Base-by-base conservation (phyloP, 2,329 filamentous ascomycete species). In the Intubia oerlemansii region DNA sequence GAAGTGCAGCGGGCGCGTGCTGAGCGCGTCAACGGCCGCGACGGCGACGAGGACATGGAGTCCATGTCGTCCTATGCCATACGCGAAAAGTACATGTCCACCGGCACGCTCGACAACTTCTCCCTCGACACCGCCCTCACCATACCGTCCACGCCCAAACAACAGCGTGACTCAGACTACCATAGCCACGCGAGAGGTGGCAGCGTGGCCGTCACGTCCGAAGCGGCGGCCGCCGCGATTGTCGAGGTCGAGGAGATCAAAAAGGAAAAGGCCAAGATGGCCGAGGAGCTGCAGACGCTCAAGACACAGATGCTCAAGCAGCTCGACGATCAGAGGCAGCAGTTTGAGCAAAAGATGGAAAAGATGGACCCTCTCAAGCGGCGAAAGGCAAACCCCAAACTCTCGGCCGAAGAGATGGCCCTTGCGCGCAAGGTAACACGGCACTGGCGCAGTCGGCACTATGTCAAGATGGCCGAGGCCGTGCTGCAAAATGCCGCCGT, bases 1-100 rank as follows among this genome's bases (percentile, higher is more conserved):
- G 85, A 95, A 42, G 74, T 98, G 17, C 85, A 93, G 48, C 71
- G 73, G 38, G 81, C 80, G 6, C 67, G 85, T 39, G 85, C 84
- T 1, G 68, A 73, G 41, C 63, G 69, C 35, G 80, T 81, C 30
- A 64, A 57, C 30, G 63, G 54, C 5, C 69, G 82, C 14, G 82
- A 85, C 35, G 74, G 75, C 23, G 79, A 85, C 32, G 85, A 93
- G 32, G 88, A 95, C 46, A 69, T 73, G 30, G 88, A 98, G 39
- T 93, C 85, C 1, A 67, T 77, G 27, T 77, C 73, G 17, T 93
- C 85, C 1, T 93, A 84, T 44, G 75, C 81, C 2, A 60, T 84
- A 17, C 66, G 88, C 29, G 88, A 98, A 41, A 95, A 95, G 44
- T 95, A 95, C 49, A 67, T 92, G 55, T 93, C 84, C 3, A 88